These are phyloP conservation scores for Nephelium lappaceum DNA, from an alignment of 345 rosid genomes.

Conservation along the genomic window DNA sequence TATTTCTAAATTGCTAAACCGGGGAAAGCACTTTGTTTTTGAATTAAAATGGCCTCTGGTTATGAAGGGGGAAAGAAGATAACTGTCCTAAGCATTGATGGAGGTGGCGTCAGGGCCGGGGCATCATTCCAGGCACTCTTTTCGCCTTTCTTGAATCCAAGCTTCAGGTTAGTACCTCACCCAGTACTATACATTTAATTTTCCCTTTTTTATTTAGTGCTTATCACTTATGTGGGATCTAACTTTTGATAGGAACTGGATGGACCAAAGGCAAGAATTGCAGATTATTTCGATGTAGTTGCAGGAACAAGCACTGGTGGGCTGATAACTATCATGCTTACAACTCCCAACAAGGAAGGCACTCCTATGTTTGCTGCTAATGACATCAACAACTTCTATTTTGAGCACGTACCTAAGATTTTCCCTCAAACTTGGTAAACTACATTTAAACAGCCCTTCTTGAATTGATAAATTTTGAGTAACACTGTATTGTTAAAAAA, in stretches of 20 bases:
- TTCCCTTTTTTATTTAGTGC: no score
- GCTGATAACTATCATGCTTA: conserved; percentile 18
- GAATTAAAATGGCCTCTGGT: conserved; percentile 20
- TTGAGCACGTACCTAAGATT: conserved; percentile 24
- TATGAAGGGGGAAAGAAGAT: conserved; percentile 13
- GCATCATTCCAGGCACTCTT: conserved; percentile 31
- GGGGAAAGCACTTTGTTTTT: neutral
- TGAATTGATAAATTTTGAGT: no score
- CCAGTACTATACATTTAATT: neutral
- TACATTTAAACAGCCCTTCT: neutral
- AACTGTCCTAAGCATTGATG: conserved; percentile 33
- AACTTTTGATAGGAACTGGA: conserved; percentile 13
- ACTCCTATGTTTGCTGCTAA: conserved; percentile 27
- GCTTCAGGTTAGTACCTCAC: conserved; percentile 9
- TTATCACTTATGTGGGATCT: neutral
- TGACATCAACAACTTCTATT: conserved; percentile 24
- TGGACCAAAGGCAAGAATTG: conserved; percentile 26
- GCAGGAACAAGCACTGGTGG: conserved; percentile 32
- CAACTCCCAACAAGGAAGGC: conserved; percentile 23
- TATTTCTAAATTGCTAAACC: neutral
- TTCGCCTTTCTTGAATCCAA: conserved; percentile 30
- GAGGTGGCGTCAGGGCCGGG: conserved; percentile 37
- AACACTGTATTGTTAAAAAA: no score
- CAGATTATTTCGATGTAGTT: conserved; percentile 21
- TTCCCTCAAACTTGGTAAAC: conserved; percentile 28